Evolutionary conservation across 768 basidiomycete genomes (phyloP).

Genomic region (Kondoa malvinella): DNA sequence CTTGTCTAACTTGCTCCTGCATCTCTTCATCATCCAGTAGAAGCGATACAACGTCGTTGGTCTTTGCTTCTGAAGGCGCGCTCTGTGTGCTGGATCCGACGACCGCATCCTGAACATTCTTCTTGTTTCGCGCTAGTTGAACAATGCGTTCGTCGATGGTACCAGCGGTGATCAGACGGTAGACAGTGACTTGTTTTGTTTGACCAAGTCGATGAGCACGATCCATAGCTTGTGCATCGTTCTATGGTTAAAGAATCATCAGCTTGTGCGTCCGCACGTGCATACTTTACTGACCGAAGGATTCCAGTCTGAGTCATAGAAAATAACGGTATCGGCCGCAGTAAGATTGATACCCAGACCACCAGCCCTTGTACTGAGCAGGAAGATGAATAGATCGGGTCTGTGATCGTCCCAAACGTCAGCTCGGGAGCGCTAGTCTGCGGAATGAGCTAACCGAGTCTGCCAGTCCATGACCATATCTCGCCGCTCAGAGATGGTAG

Average conservation of each 20-base stretch:
- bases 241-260: constrained; percentile 43
- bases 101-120: constrained; percentile 82
- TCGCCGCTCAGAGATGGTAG: constrained; percentile 82
- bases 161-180: constrained; percentile 47
- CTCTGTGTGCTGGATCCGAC: constrained; percentile 44
- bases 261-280: constrained; percentile 2
- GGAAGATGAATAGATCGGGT: constrained; percentile 85
- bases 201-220: constrained; percentile 90
- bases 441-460: constrained; percentile 34
- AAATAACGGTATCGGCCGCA: constrained; percentile 46
- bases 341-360: constrained; percentile 50
- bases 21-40: constrained; percentile 88
- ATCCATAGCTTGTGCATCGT: constrained; percentile 65
- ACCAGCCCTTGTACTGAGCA: constrained; percentile 76
- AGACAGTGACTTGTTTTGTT: constrained; percentile 59
- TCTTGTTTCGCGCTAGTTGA: constrained; percentile 55
- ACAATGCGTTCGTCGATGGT: constrained; percentile 96
- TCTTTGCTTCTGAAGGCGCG: constrained; percentile 42
- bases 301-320: constrained; percentile 94
- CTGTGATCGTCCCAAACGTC: constrained; percentile 36
- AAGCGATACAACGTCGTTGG: constrained; percentile 87
- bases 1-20: constrained; percentile 33
- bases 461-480: constrained; percentile 99
- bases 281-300: constrained; percentile 34
- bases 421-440: constrained; percentile 40